Conservation (phyloP, 352 stramenopile genomes). For the Globisporangium viniferum region DNA sequence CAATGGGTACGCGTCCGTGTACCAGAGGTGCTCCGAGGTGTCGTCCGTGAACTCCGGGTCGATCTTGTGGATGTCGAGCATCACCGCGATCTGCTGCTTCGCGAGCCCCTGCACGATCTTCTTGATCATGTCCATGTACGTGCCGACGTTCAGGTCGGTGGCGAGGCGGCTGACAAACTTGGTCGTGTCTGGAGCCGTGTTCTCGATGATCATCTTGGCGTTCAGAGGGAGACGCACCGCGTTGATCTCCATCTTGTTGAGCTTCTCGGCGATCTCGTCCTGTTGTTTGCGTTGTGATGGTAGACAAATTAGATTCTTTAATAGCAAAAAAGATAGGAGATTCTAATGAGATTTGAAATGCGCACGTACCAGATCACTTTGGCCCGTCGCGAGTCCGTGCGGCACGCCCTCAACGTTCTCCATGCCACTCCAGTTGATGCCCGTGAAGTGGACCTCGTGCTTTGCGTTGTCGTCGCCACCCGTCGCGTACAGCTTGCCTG, state of each 20-base stretch:
- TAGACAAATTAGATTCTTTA: neutral
- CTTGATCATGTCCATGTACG: slow-evolving; percentile 86
- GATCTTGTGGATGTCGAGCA: slow-evolving; percentile 86
- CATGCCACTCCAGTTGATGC: slow-evolving; percentile 88
- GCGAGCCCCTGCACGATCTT: slow-evolving; percentile 77
- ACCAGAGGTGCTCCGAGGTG: slow-evolving; percentile 77
- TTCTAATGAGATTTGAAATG: neutral
- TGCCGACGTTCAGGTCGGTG: slow-evolving; percentile 61
- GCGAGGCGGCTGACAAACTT: slow-evolving; percentile 62
- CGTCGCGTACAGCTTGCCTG: slow-evolving; percentile 65
- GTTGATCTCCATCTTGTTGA: slow-evolving; percentile 70
- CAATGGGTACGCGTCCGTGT: slow-evolving; percentile 52
- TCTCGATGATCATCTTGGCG: slow-evolving; percentile 79
- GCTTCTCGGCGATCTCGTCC: slow-evolving; percentile 55
- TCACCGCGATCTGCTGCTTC: slow-evolving; percentile 75
- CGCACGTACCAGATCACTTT: slow-evolving; percentile 47
- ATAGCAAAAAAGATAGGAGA: neutral
- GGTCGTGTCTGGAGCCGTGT: slow-evolving; percentile 54
- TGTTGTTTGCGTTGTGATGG: slow-evolving; percentile 9
- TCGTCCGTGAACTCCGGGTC: slow-evolving; percentile 67
- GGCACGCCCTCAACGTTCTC: slow-evolving; percentile 77
- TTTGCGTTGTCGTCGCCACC: slow-evolving; percentile 45
- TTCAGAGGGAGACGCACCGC: slow-evolving; percentile 76
- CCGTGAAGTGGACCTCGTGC: slow-evolving; percentile 72
- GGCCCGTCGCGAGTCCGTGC: slow-evolving; percentile 63